Evolutionary conservation across 176 grass and related monocot species (phyloP).

Genomic region (Tillandsia leiboldiana): DNA sequence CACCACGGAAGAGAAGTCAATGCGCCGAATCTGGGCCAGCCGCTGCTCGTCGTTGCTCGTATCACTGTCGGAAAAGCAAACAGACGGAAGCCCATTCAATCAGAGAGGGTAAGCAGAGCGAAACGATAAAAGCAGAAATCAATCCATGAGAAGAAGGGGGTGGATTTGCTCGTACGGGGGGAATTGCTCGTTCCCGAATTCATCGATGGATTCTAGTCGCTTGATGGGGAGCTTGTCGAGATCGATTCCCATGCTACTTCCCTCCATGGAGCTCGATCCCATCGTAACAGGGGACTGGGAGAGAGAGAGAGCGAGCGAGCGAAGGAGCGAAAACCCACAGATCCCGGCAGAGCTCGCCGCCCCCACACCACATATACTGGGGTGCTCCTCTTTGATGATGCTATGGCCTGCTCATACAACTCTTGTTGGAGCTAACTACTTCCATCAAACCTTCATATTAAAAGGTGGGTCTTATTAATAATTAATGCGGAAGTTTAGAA

Average conservation of each 20-base stretch:
- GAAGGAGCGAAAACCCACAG: too few relatives aligned
- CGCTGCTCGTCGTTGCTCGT: conserved; percentile 70
- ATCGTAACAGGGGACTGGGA: neutral
- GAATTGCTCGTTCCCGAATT: conserved; percentile 87
- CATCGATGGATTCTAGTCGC: conserved; percentile 69
- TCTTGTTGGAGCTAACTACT: too few relatives aligned
- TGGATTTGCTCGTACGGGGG: conserved; percentile 35
- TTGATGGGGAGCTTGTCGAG: conserved; percentile 93
- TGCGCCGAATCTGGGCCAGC: conserved; percentile 51
- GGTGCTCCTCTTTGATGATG: too few relatives aligned
- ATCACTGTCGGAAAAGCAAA: conserved; percentile 27
- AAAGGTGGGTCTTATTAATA: too few relatives aligned
- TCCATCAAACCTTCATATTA: too few relatives aligned
- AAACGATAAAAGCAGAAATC: neutral
- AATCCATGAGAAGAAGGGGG: neutral
- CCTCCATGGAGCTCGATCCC: conserved; percentile 21
- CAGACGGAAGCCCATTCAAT: neutral
- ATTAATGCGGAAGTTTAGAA: too few relatives aligned
- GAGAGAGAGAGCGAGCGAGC: too few relatives aligned
- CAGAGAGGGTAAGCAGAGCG: neutral
- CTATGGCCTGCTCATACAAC: too few relatives aligned
- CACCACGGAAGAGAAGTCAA: conserved; percentile 74
- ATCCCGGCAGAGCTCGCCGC: too few relatives aligned
- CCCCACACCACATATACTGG: too few relatives aligned
- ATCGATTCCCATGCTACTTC: conserved; percentile 43